phyloP scores from a whole-genome alignment of 257 asterid species.

The Capsicum rhomboideum region DNA sequence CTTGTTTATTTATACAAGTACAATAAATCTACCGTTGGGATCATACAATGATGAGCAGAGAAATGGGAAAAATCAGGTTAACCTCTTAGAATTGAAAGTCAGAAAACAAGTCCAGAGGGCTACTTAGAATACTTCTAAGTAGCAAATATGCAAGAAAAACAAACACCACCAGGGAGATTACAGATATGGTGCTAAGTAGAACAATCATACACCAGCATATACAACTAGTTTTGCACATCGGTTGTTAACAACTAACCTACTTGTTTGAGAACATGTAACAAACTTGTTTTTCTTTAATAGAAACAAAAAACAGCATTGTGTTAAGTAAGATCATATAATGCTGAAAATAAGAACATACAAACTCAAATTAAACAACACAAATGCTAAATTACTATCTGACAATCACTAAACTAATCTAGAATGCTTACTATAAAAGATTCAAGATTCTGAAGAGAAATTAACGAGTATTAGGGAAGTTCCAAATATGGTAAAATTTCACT shows the following conservation, averaged over 20 bases:
- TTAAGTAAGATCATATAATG: neutral
- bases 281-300: neutral
- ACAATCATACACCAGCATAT: neutral
- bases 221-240: neutral
- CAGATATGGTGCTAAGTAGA: neutral
- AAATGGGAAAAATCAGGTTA: neutral
- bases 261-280: neutral
- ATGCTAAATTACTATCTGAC: neutral
- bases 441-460: neutral
- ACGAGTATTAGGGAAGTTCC: neutral
- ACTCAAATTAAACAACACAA: neutral
- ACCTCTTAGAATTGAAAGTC: neutral
- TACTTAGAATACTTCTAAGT: neutral
- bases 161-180: no score
- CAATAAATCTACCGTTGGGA: neutral
- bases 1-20: no score
- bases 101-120: neutral
- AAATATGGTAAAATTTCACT: neutral
- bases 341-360: neutral
- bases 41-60: neutral
- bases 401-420: neutral
- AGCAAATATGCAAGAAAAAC: neutral
- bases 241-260: neutral
- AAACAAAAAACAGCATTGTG: neutral
- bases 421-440: neutral